Percentiles rank a stretch among this genome's conserved stretches.
These are phyloP conservation scores for Diatrype stigma DNA, from an alignment of 2,329 filamentous ascomycete species.

Conservation along the genomic window DNA sequence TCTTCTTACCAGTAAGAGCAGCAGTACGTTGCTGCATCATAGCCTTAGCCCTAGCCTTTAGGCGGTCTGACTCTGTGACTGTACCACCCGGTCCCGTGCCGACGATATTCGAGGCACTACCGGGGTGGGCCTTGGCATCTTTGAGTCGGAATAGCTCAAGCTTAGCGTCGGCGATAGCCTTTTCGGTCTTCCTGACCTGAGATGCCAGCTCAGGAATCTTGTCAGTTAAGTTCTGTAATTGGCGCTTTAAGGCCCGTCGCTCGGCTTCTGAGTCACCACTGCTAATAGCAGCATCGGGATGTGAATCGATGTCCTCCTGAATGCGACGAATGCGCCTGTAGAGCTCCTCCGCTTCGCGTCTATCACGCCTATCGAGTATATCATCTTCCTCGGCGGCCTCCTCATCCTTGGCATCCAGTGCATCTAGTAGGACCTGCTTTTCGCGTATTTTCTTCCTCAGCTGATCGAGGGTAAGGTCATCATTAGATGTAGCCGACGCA, in stretches of 20 bases:
- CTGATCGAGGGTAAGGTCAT: constrained; percentile 83
- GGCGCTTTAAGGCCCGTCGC: constrained; percentile 77
- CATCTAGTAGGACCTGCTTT: constrained; percentile 90
- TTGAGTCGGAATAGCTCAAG: constrained; percentile 89
- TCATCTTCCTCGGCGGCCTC: constrained; percentile 87
- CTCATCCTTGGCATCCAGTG: constrained; percentile 94
- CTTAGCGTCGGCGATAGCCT: constrained; percentile 85
- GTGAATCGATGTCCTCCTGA: constrained; percentile 90
- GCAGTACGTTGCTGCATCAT: constrained; percentile 99
- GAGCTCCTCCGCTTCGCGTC: constrained; percentile 87
- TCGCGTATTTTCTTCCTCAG: constrained; percentile 89
- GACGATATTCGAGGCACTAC: constrained; percentile 74
- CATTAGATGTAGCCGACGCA: constrained; percentile 61
- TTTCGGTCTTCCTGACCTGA: constrained; percentile 84
- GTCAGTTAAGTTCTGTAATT: constrained; percentile 84
- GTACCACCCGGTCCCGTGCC: constrained; percentile 88
- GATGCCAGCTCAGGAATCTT: constrained; percentile 89
- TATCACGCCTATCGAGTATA: constrained; percentile 81
- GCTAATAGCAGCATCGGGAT: constrained; percentile 71
- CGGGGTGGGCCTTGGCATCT: constrained; percentile 88
- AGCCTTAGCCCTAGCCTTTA: constrained; percentile 91
- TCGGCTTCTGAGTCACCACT: constrained; percentile 84
- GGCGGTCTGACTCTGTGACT: constrained; percentile 87
- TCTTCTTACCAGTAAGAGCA: constrained; percentile 80
- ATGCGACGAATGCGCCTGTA: constrained; percentile 87